Base-by-base conservation (phyloP, 441 rosid species). In the Populus trichocarpa region DNA sequence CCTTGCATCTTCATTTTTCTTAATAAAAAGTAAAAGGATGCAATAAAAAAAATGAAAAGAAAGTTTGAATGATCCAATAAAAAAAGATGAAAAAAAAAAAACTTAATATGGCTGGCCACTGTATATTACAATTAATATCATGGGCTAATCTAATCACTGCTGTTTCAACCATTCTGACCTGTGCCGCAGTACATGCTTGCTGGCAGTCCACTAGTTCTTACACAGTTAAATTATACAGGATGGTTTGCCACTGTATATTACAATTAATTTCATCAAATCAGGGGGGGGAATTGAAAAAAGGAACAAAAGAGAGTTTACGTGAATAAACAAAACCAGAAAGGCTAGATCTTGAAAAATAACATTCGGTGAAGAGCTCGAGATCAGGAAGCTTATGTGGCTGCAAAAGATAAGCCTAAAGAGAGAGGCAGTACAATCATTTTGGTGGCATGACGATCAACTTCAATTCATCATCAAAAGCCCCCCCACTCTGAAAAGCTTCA, bases 351-450 rank as follows among this genome's bases (percentile, higher is more conserved):
- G 57, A 46, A 14, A 46, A 46, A 46, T 46, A 13, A 13, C 16
- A 46, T 13, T 14, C 20, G 38, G 67, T 2, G 18, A 72, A 40
- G 26, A 12, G 0, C 13, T 40, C 50, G 50, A 23, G 33, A 9
- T 4, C 71, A 71, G 42, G 23, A 64, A 22, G 20, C 2, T 32
- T 8, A 50, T 9, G 22, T n/a, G 40, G 38, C 71, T 50, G 67
- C 25, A 70, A 68, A 12, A 64, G 82, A 79, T 63, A 65, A 76
- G 78, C 82, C 76, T 74, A 72, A 18, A 72, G 72, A 79, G 74
- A 77, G 28, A 72, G 79, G 79, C 28, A 78, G 82, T 82, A 76
- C 82, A 81, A 79, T 83, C 74, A 83, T 82, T 80, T 68, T 67
- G 69, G 82, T 74, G 73, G 83, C 81, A 67, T 71, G 74, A 71